Conservation (phyloP, 345 rosid genomes). For the Gossypium bickii region DNA sequence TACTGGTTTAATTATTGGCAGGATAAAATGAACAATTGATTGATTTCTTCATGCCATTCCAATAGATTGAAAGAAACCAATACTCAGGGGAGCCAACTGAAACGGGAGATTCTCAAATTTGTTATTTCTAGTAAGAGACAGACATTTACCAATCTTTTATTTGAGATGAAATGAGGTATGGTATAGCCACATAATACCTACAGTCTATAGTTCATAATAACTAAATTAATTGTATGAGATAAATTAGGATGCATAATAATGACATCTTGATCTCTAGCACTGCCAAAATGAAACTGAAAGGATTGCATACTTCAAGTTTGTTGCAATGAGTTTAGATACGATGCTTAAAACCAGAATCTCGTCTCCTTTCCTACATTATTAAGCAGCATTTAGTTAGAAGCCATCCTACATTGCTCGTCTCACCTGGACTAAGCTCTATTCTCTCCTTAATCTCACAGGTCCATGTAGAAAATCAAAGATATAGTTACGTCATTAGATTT, state of each 20-base stretch:
- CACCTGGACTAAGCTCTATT: background rate
- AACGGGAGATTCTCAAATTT: background rate
- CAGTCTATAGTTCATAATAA: background rate
- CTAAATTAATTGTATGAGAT: background rate
- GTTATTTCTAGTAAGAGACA: background rate
- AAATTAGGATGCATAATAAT: background rate
- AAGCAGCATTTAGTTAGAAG: background rate
- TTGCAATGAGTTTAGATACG: background rate
- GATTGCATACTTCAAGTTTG: background rate
- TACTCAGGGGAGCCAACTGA: background rate
- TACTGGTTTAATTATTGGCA: background rate
- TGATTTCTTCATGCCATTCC: background rate
- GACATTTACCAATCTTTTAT: background rate
- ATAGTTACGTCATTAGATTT: background rate
- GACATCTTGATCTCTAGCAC: constrained; percentile 1
- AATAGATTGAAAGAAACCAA: background rate
- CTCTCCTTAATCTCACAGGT: background rate
- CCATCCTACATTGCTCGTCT: background rate
- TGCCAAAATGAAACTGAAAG: background rate
- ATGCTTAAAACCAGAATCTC: background rate
- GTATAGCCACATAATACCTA: too few species aligned
- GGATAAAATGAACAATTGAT: background rate
- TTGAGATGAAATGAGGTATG: background rate
- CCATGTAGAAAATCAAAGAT: background rate
- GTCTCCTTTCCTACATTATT: background rate